Conservation (phyloP, 78 protist genomes). For the Guillardia theta region DNA sequence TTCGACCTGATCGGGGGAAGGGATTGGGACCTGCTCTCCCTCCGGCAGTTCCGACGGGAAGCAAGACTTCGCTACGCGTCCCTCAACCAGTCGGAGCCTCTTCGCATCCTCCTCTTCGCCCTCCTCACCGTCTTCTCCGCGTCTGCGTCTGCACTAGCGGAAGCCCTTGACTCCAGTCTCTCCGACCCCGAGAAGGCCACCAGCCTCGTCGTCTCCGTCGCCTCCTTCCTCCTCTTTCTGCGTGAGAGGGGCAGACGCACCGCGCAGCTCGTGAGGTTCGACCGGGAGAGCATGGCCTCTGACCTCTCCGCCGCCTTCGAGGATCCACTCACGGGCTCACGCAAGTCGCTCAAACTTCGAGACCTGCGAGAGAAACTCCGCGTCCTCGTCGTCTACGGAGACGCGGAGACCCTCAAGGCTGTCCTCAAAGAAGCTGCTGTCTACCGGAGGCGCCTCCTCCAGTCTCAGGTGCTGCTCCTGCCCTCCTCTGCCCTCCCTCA, state of each 20-base stretch:
- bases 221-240: background rate
- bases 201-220: background rate
- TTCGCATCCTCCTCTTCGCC: background rate
- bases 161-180: background rate
- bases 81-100: conserved; percentile 12
- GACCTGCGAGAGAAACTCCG: background rate
- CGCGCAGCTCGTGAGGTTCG: background rate
- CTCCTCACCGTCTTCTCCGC: background rate
- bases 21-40: background rate
- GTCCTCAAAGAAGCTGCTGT: background rate
- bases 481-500: background rate
- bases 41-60: background rate
- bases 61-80: background rate
- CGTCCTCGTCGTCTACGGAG: background rate
- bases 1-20: background rate
- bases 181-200: background rate
- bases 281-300: background rate
- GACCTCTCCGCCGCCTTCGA: background rate
- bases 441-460: conserved; percentile 18
- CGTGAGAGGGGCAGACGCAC: background rate
- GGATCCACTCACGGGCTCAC: background rate
- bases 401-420: background rate
- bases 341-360: background rate
- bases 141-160: background rate
- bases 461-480: background rate